Conservation (phyloP, 352 stramenopile genomes). For the Globisporangium megalacanthum region DNA sequence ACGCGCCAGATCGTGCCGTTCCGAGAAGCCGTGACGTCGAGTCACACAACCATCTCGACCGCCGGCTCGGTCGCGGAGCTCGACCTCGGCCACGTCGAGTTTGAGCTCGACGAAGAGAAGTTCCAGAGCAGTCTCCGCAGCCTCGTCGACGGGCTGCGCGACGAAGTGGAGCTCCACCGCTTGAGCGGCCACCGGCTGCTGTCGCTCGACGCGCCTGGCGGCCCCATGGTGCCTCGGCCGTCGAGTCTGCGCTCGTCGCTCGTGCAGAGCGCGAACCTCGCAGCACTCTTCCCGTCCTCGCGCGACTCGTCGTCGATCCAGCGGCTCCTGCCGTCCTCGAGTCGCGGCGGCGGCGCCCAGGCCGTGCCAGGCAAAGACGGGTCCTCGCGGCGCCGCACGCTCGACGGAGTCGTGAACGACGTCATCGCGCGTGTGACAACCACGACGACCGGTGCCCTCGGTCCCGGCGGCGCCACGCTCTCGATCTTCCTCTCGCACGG, state of each 20-base stretch:
- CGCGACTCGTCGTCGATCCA: slow-evolving; percentile 7
- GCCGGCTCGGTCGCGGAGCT: slow-evolving; percentile 14
- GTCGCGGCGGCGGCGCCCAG: too few species aligned
- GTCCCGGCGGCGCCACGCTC: slow-evolving; percentile 13
- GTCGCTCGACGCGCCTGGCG: slow-evolving; percentile 16
- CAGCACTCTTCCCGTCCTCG: slow-evolving; percentile 11
- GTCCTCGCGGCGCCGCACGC: slow-evolving; percentile 10
- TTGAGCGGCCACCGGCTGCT: slow-evolving; percentile 22
- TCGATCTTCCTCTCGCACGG: slow-evolving; percentile 78
- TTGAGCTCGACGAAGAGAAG: slow-evolving; percentile 58
- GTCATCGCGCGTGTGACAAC: slow-evolving; percentile 26
- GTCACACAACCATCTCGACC: slow-evolving; percentile 22
- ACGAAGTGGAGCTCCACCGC: slow-evolving; percentile 70
- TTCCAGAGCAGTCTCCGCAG: slow-evolving; percentile 58
- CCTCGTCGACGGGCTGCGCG: slow-evolving; percentile 65
- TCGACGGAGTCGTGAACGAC: slow-evolving; percentile 60
- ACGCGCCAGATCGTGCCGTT: slow-evolving; percentile 81
- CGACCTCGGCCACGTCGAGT: slow-evolving; percentile 27
- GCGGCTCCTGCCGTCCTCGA: slow-evolving; percentile 6
- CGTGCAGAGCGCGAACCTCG: slow-evolving; percentile 9
- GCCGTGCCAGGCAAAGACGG: not conserved
- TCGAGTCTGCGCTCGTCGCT: slow-evolving; percentile 12
- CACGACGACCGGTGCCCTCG: slow-evolving; percentile 1
- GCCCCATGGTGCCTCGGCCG: slow-evolving; percentile 5
- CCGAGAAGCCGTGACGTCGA: slow-evolving; percentile 42